Percentiles rank a stretch among this genome's conserved stretches.
phyloP scores from a whole-genome alignment of 371 early-diverging fungal species.

The Parasitella parasitica region DNA sequence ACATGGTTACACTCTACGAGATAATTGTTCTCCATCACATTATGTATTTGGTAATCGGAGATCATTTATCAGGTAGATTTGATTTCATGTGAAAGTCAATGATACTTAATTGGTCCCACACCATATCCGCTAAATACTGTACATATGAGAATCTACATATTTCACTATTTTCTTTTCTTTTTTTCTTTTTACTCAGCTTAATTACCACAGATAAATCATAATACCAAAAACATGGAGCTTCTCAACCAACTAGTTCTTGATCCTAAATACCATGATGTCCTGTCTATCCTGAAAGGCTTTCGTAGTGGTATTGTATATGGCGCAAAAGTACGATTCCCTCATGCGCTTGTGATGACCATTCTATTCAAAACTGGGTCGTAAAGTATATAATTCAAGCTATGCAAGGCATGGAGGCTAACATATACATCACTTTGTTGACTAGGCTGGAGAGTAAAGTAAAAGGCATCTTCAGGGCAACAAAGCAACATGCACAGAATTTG shows the following conservation, averaged over 20 bases:
- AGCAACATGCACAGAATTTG: constrained; percentile 86
- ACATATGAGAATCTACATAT: background rate
- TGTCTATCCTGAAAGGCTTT: constrained; percentile 90
- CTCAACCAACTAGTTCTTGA: constrained; percentile 59
- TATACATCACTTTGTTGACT: background rate
- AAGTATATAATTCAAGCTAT: constrained; percentile 12
- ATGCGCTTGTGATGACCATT: constrained; percentile 97
- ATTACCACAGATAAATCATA: background rate
- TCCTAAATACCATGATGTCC: constrained; percentile 77
- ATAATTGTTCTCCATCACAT: too few species aligned
- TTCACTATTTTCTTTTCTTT: background rate
- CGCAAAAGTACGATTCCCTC: constrained; percentile 95
- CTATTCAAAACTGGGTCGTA: constrained; percentile 91
- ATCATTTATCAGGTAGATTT: too few species aligned
- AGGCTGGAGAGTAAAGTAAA: constrained; percentile 71
- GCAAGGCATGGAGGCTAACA: too few species aligned
- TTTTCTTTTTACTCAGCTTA: background rate
- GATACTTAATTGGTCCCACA: constrained; percentile 6
- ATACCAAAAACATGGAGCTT: constrained; percentile 34
- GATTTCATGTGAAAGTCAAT: constrained; percentile 15
- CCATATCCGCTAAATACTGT: background rate
- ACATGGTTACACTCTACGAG: too few species aligned
- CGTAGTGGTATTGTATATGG: constrained; percentile 97
- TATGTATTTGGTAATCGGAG: too few species aligned
- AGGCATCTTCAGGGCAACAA: constrained; percentile 85